Evolutionary conservation across 345 rosid genomes (phyloP).

Genomic region (Abelmoschus esculentus): DNA sequence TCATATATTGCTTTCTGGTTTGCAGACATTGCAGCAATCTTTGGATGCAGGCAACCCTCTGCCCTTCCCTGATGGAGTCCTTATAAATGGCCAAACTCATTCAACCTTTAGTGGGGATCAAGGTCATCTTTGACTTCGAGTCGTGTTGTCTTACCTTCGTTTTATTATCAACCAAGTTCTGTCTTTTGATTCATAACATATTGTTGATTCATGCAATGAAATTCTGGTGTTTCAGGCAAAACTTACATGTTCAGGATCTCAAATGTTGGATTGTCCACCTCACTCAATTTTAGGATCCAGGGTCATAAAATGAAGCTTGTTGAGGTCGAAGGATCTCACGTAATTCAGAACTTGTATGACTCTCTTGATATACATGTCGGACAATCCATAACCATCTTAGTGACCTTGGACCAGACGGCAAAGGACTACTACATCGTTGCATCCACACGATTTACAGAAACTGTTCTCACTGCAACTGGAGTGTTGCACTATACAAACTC

Average conservation of each 20-base stretch:
- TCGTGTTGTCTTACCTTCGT: background rate
- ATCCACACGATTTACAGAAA: slow-evolving; percentile 45
- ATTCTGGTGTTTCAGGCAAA: slow-evolving; percentile 46
- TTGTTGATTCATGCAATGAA: background rate
- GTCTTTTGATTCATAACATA: background rate
- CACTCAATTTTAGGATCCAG: slow-evolving; percentile 76
- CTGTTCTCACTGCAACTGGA: slow-evolving; percentile 43
- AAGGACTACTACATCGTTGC: slow-evolving; percentile 81
- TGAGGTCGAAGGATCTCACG: slow-evolving; percentile 91
- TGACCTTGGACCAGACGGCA: slow-evolving; percentile 60
- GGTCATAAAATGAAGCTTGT: slow-evolving; percentile 69
- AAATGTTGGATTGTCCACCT: slow-evolving; percentile 62
- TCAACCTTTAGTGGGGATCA: slow-evolving; percentile 46
- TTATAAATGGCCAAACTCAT: slow-evolving; percentile 52
- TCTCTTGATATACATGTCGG: slow-evolving; percentile 91
- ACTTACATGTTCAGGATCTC: slow-evolving; percentile 83
- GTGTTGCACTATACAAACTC: slow-evolving; percentile 67
- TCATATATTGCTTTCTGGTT: slow-evolving; percentile 4
- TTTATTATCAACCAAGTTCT: background rate
- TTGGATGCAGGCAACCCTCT: slow-evolving; percentile 67
- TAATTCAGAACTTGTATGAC: slow-evolving; percentile 56
- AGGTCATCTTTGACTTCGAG: slow-evolving; percentile 28
- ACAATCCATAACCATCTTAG: slow-evolving; percentile 70
- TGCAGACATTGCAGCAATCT: slow-evolving; percentile 40
- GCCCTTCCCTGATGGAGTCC: slow-evolving; percentile 58